These are phyloP conservation scores for Suillus alpinus DNA, from an alignment of 768 basidiomycete species.

Conservation along the genomic window DNA sequence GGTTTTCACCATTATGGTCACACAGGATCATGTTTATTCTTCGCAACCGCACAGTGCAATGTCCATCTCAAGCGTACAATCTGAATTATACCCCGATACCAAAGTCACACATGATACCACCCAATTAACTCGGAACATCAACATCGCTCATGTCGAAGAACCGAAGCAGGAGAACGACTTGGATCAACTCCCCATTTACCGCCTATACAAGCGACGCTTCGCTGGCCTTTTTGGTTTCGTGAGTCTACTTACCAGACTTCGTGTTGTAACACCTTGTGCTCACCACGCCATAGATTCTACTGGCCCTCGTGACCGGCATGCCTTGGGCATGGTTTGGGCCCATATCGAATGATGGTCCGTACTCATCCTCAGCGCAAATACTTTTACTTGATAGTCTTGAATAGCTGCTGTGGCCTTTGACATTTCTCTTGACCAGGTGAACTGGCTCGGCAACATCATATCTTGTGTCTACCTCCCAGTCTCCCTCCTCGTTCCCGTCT, in stretches of 20 bases:
- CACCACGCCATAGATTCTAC: constrained; percentile 42
- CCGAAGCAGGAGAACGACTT: not conserved
- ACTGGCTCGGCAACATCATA: constrained; percentile 77
- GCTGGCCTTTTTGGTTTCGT: constrained; percentile 63
- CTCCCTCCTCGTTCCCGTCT: constrained; percentile 55
- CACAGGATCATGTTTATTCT: not conserved
- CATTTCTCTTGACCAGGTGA: constrained; percentile 69
- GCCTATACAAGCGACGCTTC: constrained; percentile 70
- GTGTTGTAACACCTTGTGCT: constrained; percentile 12
- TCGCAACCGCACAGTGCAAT: not conserved
- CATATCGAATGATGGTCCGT: constrained; percentile 64
- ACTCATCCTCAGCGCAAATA: not conserved
- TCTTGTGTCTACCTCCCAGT: constrained; percentile 60
- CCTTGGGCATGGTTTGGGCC: constrained; percentile 84
- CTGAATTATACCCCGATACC: not conserved
- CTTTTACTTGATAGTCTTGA: not conserved
- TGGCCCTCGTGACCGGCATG: constrained; percentile 66
- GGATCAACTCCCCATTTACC: constrained; percentile 34
- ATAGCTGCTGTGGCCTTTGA: constrained; percentile 61
- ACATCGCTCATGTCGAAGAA: not conserved
- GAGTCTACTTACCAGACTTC: not conserved
- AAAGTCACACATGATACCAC: not conserved
- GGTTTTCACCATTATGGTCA: not conserved
- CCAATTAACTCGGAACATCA: not conserved
- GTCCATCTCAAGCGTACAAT: not conserved